Evolutionary conservation across 768 basidiomycete genomes (phyloP), one percentile per base, ranked within the genome.

Genomic region (Naganishia randhawae): DNA sequence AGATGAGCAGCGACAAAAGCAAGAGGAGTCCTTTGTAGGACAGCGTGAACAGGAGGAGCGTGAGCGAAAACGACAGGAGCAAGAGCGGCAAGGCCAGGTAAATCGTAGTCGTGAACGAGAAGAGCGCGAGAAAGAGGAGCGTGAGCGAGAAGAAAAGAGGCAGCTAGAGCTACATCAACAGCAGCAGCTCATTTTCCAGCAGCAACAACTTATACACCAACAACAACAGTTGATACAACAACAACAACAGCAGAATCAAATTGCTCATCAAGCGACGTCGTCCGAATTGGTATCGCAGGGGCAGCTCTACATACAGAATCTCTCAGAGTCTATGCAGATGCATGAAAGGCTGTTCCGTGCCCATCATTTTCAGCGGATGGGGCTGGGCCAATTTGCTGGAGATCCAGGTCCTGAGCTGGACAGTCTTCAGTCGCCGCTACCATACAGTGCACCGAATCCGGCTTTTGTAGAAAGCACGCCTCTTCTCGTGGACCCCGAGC

Each of bases 171-270:
- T 48, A 3, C 45, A 48, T n/a, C 45, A 48, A 48, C 45, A 48
- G n/a, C 45, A 48, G 45, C n/a, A 48, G 45, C 45, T 48, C n/a
- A 48, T 48, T 48, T 48, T 48, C 45, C 45, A 48, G n/a, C 45
- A 48, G 19, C 25, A 17, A 11, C 45, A 48, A 22, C 45, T 48
- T 5, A 48, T 48, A n/a, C n/a, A n/a, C n/a, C n/a, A 13, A n/a
- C 45, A 48, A 22, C 45, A 48, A 22, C 45, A n/a, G 19, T 13
- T 3, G 11, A 48, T n/a, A 17, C 45, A 48, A 6, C n/a, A 13
- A n/a, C 45, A 48, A 22, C 45, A 48, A 22, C 45, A n/a, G 19
- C n/a, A n/a, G 11, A 48, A 48, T 22, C 45, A 48, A 6, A 48
- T 7, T 22, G 45, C 25, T 7, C 45, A 48, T 6, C 19, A 48